phyloP scores from a whole-genome alignment of 2,329 filamentous ascomycete species.

The Blumeriella jaapii region DNA sequence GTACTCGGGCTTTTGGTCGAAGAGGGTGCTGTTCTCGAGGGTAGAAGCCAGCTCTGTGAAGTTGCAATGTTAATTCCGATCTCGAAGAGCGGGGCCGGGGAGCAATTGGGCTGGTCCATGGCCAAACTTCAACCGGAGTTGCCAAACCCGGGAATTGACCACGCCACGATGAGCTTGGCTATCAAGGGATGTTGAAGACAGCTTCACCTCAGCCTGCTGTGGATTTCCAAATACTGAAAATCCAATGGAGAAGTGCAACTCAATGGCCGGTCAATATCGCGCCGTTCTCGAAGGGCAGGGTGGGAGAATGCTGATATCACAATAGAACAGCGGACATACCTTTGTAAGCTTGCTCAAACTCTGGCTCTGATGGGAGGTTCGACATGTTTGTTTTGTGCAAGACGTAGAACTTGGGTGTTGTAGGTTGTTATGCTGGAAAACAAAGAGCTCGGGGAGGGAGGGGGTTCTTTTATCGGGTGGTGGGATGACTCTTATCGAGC shows the following conservation, averaged over 20 bases:
- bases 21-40: slow-evolving; percentile 86
- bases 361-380: slow-evolving; percentile 77
- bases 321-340: slow-evolving; percentile 41
- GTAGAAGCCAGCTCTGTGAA: slow-evolving; percentile 77
- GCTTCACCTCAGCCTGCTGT: no score
- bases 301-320: slow-evolving; percentile 11
- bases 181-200: no score
- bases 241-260: no score
- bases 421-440: not conserved
- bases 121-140: not conserved
- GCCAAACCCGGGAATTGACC: no score
- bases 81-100: not conserved
- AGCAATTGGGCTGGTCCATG: not conserved
- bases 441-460: not conserved
- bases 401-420: slow-evolving; percentile 3
- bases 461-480: no score
- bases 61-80: not conserved
- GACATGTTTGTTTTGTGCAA: slow-evolving; percentile 45
- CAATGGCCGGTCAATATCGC: no score
- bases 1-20: slow-evolving; percentile 91
- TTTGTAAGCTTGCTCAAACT: slow-evolving; percentile 98
- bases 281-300: not conserved
- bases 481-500: not conserved
- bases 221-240: no score
- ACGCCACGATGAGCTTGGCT: no score